Evolutionary conservation across 225 moss, liverwort and hornwort genomes (phyloP).

Genomic region (Thuidium tamariscinum): DNA sequence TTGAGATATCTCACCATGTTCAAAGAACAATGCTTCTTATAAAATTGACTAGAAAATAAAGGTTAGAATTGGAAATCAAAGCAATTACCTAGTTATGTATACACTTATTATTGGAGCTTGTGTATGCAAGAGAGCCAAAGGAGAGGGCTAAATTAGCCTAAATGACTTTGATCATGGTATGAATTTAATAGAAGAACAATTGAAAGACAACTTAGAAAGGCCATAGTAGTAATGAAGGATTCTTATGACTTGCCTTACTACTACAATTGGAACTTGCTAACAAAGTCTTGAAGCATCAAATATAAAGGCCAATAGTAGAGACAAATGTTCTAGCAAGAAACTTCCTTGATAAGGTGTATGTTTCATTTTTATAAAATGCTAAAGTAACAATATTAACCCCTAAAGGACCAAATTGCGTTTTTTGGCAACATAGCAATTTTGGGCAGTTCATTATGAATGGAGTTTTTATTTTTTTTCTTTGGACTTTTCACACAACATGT

Average conservation of each 20-base stretch:
- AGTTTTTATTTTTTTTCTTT: no score
- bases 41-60: background rate
- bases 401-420: no score
- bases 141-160: background rate
- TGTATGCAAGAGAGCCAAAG: background rate
- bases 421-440: no score
- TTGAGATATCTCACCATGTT: background rate
- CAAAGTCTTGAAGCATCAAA: accelerated
- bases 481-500: no score
- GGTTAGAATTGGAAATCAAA: background rate
- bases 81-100: background rate
- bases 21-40: background rate
- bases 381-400: no score
- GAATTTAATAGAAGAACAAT: background rate
- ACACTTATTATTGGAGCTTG: background rate
- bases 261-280: background rate
- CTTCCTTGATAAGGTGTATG: no score
- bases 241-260: background rate
- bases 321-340: background rate
- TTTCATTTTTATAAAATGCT: no score
- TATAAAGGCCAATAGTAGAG: background rate
- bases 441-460: no score
- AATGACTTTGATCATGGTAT: background rate
- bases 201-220: background rate
- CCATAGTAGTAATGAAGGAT: accelerated